These are phyloP conservation scores for Ophiostoma populinum DNA, from an alignment of 2,329 filamentous ascomycete genomes.

Conservation along the genomic window DNA sequence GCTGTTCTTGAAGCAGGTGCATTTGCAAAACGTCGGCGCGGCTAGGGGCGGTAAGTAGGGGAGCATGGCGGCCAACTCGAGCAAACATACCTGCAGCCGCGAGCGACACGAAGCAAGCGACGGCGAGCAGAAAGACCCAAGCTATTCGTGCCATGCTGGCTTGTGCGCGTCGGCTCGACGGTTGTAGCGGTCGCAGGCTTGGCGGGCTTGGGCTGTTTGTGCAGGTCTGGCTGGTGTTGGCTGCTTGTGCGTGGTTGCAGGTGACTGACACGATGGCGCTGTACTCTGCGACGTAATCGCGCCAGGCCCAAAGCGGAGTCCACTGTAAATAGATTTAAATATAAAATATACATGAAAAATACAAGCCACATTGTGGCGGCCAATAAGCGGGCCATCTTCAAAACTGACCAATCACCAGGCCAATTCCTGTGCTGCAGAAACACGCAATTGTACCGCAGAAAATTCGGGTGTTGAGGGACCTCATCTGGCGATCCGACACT, in stretches of 20 bases:
- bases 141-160: conserved; percentile 23
- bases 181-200: not conserved
- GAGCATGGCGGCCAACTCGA: no score
- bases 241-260: not conserved
- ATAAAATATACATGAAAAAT: not conserved
- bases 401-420: conserved; percentile 1
- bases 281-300: no score
- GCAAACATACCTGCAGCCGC: no score
- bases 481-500: not conserved
- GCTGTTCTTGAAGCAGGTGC: conserved; percentile 52
- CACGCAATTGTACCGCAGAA: no score
- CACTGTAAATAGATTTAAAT: no score
- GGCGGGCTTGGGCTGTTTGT: not conserved
- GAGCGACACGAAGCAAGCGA: conserved; percentile 18
- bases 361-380: conserved; percentile 7
- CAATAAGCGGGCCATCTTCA: not conserved
- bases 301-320: no score
- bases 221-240: not conserved
- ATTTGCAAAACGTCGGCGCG: conserved; percentile 50
- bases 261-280: no score
- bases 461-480: not conserved
- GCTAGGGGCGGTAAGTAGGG: conserved; percentile 21
- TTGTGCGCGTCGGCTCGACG: no score
- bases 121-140: conserved; percentile 19
- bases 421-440: not conserved